Evolutionary conservation across 2,329 filamentous ascomycete species (phyloP), one percentile per base, ranked within the genome.

Genomic region (Aspergillus quadrilineatus): DNA sequence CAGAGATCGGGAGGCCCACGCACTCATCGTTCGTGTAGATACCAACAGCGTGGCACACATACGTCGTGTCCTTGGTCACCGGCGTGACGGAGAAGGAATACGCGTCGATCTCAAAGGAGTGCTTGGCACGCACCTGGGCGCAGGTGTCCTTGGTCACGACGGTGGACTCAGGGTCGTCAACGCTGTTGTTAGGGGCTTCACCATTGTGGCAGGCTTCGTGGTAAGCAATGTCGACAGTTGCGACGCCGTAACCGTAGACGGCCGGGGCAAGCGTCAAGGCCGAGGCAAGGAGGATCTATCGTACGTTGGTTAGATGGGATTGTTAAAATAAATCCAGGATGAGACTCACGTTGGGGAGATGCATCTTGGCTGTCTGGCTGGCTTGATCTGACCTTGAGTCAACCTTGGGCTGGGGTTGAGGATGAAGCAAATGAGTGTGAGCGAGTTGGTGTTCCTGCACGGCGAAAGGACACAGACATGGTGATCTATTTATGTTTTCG

Each of bases 11-110:
- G 8, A 42, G 6, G 14, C 63, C 63, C 1, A 17, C 32, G 44
- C 63, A 65, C 26, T 56, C 45, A 4, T 50, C 44, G 45, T 62
- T 60, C 28, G 53, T 41, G 30, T 56, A 64, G 46, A 64, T 34
- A 9, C 34, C 58, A 5, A 64, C 43, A 36, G 41, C 60, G 29
- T 55, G 50, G 50, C 63, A 65, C 10, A 45, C 29, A 2, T 34
- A 4, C 3, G 45, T 32, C 8, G 60, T 56, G 10, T 60, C 51
- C 10, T 53, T 45, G 55, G 53, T 63, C 42, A 64, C 29, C 6
- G 55, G 36, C 4, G 50, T 37, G 2, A 53, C 56, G 17, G 36
- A 37, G 41, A 65, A 51, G 7, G 56, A 53, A 53, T 60, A 65
- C 48, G 60, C 39, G 39, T 60, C 43, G 52, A 64, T 49, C 4